A percentile compares a stretch with the other conserved stretches of the same genome.
These are phyloP conservation scores for Leccinum uliginosum DNA, from an alignment of 768 basidiomycete genomes.

Conservation along the genomic window DNA sequence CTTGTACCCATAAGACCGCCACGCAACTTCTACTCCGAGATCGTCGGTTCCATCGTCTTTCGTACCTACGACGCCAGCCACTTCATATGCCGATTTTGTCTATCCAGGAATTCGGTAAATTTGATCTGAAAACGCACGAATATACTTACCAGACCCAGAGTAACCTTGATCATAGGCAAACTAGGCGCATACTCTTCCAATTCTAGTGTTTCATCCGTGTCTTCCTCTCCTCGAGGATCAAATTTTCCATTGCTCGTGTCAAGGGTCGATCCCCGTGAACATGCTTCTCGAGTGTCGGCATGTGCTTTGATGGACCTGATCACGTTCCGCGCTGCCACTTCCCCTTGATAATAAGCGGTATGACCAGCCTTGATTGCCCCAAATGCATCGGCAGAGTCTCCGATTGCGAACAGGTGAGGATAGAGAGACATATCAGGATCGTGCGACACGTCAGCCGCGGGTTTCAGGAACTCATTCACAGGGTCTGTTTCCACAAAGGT, in stretches of 20 bases:
- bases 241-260: not conserved
- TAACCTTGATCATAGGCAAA: slow-evolving; percentile 55
- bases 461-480: not conserved
- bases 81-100: slow-evolving; percentile 45
- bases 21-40: slow-evolving; percentile 43
- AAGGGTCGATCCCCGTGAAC: not conserved
- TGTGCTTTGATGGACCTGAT: slow-evolving; percentile 37
- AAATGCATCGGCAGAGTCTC: slow-evolving; percentile 62
- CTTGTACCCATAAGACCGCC: slow-evolving; percentile 42
- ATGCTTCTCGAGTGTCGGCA: not conserved
- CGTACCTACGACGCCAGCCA: slow-evolving; percentile 40
- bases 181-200: slow-evolving; percentile 45
- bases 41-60: slow-evolving; percentile 44
- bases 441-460: slow-evolving; percentile 20
- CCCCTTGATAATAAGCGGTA: slow-evolving; percentile 48
- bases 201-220: not conserved
- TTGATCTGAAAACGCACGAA: no score
- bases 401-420: slow-evolving; percentile 56
- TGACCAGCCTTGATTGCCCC: slow-evolving; percentile 61
- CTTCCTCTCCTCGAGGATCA: not conserved
- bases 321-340: slow-evolving; percentile 54
- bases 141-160: slow-evolving; percentile 50
- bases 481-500: slow-evolving; percentile 9
- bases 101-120: slow-evolving; percentile 7
- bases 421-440: slow-evolving; percentile 23